Evolutionary conservation across 768 basidiomycete genomes (phyloP), one percentile per base, ranked within the genome.

Genomic region (Lentinula detonsa): DNA sequence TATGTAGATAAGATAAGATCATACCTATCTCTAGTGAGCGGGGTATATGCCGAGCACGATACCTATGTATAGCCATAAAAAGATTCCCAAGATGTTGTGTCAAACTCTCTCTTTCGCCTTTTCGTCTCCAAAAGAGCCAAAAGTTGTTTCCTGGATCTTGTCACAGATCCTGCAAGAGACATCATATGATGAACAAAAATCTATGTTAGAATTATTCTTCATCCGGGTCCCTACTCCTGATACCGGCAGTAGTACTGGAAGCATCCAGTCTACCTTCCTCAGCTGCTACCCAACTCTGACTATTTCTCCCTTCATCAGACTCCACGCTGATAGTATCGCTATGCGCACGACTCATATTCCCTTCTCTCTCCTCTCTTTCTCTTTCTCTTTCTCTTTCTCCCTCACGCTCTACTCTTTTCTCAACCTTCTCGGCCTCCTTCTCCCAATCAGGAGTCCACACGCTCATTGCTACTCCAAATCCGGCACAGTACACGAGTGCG

Each of bases 401-500:
- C n/a, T 84, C 82, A n/a, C 72, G 75, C 49, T 75, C 79, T 37
- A 90, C 62, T 59, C 87, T 76, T 31, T 75, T 71, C 64, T 70
- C 71, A 2, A 88, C 89, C 64, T 87, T 86, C 66, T 77, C 67
- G 10, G 90, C 87, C 71, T 93, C 87, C 50, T 70, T 70, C 7
- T 83, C 69, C 91, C 91, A 93, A 70, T 93, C 79, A 4, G 59
- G 59, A 39, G 88, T 83, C 21, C 73, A 68, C 15, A 91, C 39
- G 53, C 78, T 82, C 1, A 86, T 65, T 68, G 75, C 77, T 1
- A 83, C 77, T 2, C 87, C 87, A 15, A 84, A 69, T 7, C 78
- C 69, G 0, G 85, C 74, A 49, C 78, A 76, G 72, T 87, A 85
- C 13, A 85, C 71, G 54, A 93, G 75, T 1, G 89, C 85, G 4